phyloP scores from a whole-genome alignment of 345 rosid genomes.

The Acer campestre region DNA sequence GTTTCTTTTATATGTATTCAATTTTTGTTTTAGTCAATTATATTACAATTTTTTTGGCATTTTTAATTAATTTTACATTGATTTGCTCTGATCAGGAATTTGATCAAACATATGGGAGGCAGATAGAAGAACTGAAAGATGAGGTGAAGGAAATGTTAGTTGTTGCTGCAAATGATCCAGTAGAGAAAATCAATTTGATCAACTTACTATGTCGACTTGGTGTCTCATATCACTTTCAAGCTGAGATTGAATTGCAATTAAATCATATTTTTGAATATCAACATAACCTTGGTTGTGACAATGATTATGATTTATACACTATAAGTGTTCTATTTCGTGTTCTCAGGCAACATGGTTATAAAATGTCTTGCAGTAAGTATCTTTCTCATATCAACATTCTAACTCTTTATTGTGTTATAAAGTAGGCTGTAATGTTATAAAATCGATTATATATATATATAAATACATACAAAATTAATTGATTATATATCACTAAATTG shows the following conservation, averaged over 20 bases:
- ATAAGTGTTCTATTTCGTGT: conserved; percentile 1
- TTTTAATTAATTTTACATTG: too few relatives aligned
- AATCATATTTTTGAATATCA: background rate
- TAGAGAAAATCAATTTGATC: background rate
- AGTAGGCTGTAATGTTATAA: too few relatives aligned
- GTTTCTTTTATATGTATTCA: too few relatives aligned
- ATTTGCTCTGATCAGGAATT: background rate
- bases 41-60: too few relatives aligned
- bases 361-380: background rate
- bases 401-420: too few relatives aligned
- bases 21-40: too few relatives aligned
- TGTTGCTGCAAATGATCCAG: background rate
- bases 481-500: too few relatives aligned
- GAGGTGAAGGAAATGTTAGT: background rate
- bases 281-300: background rate
- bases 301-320: conserved; percentile 11
- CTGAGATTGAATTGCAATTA: background rate
- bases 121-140: background rate
- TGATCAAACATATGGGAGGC: background rate
- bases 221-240: conserved; percentile 9
- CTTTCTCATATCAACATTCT: background rate
- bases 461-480: too few relatives aligned
- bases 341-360: background rate
- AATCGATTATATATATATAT: too few relatives aligned
- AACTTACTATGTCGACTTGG: conserved; percentile 11